These are phyloP conservation scores for Hyphodiscus hymeniophilus DNA, from an alignment of 495 filamentous ascomycete species.

Conservation along the genomic window DNA sequence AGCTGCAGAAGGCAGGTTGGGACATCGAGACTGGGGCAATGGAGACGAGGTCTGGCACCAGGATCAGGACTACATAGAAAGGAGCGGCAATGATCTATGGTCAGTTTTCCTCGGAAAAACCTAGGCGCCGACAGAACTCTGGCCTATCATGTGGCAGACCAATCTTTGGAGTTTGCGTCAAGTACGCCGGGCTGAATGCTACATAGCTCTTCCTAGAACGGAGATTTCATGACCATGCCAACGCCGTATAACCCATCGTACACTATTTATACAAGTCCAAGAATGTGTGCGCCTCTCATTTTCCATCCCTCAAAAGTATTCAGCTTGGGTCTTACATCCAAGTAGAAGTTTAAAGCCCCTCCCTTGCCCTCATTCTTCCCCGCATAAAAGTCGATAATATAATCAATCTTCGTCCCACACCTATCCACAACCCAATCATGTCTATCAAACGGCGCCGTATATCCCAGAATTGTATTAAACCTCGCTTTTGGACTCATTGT, in stretches of 20 bases:
- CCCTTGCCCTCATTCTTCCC: slow-evolving; percentile 53
- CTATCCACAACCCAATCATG: slow-evolving; percentile 97
- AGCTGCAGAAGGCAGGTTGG: slow-evolving; percentile 30
- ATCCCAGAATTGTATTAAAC: slow-evolving; percentile 73
- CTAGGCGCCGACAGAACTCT: background rate
- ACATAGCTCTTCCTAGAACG: slow-evolving; percentile 5
- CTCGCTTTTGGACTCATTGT: slow-evolving; percentile 76
- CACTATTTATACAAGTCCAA: slow-evolving; percentile 39
- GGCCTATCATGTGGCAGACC: slow-evolving; percentile 5
- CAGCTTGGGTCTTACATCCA: slow-evolving; percentile 92
- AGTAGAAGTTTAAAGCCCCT: slow-evolving; percentile 74
- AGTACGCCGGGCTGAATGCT: background rate
- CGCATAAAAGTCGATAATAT: slow-evolving; percentile 96
- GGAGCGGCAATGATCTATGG: background rate
- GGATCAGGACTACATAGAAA: slow-evolving; percentile 9
- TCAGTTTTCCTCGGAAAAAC: background rate
- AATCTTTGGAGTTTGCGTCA: background rate
- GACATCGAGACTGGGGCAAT: slow-evolving; percentile 34
- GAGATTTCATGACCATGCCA: slow-evolving; percentile 15
- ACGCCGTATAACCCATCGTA: background rate
- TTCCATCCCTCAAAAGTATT: slow-evolving; percentile 84
- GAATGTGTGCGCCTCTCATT: slow-evolving; percentile 61
- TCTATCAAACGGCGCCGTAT: slow-evolving; percentile 85
- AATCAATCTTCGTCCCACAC: slow-evolving; percentile 83
- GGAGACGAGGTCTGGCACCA: slow-evolving; percentile 29